Percentiles rank a stretch among this genome's conserved stretches.
phyloP scores from a whole-genome alignment of 2,329 filamentous ascomycete species.

The Coniochaeta sp. region DNA sequence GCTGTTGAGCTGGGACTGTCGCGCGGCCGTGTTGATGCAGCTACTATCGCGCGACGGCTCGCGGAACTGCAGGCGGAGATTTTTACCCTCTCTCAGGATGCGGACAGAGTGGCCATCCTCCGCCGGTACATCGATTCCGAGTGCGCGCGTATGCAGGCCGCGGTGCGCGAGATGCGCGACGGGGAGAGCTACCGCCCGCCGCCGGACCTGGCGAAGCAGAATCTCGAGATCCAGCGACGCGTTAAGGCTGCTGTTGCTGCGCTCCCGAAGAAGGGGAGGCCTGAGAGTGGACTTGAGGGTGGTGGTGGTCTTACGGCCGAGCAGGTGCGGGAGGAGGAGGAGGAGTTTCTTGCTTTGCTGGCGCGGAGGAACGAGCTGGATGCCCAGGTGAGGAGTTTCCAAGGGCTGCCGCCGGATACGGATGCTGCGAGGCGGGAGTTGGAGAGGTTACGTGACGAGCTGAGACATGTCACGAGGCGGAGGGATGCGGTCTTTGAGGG shows the following conservation, averaged over 20 bases:
- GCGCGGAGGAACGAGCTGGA: slow-evolving; percentile 54
- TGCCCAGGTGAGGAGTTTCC: slow-evolving; percentile 56
- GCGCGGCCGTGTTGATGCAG: slow-evolving; percentile 36
- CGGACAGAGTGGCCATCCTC: slow-evolving; percentile 48
- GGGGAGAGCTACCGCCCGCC: slow-evolving; percentile 45
- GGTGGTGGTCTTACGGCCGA: slow-evolving; percentile 41
- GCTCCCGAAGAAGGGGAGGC: slow-evolving; percentile 57
- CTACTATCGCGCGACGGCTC: slow-evolving; percentile 43
- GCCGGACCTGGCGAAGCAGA: slow-evolving; percentile 56
- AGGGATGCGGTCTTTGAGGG: slow-evolving; percentile 72
- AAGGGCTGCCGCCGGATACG: slow-evolving; percentile 64
- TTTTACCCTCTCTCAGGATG: slow-evolving; percentile 48
- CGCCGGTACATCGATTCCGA: slow-evolving; percentile 48
- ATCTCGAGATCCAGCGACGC: slow-evolving; percentile 65
- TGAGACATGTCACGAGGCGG: slow-evolving; percentile 52
- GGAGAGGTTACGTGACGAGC: slow-evolving; percentile 56
- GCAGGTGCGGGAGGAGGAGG: slow-evolving; percentile 51
- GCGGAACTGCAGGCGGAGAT: slow-evolving; percentile 48
- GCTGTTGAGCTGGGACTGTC: slow-evolving; percentile 40
- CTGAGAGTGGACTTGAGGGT: slow-evolving; percentile 22
- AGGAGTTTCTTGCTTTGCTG: slow-evolving; percentile 49
- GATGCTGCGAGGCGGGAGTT: slow-evolving; percentile 64
- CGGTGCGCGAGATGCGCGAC: slow-evolving; percentile 34
- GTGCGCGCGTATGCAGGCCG: slow-evolving; percentile 26
- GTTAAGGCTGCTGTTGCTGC: slow-evolving; percentile 61